These are phyloP conservation scores for Aureobasidium sp. DNA, from an alignment of 2,329 filamentous ascomycete genomes.

Conservation along the genomic window DNA sequence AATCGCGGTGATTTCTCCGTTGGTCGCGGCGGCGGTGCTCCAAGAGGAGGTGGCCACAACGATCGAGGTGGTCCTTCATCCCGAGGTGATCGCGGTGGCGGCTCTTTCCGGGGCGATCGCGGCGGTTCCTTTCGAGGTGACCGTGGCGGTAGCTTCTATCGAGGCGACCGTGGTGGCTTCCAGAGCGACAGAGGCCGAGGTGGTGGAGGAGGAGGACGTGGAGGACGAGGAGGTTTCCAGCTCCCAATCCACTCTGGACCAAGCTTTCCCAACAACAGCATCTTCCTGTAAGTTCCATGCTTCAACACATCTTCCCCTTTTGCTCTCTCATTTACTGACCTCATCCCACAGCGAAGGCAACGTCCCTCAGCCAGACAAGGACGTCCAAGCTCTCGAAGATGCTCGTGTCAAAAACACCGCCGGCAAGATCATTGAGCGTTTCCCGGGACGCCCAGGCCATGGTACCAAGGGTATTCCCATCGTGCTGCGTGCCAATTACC, in stretches of 20 bases:
- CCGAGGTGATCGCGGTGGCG: constrained; percentile 12
- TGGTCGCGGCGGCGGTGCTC: constrained; percentile 12
- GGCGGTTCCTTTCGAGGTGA: constrained; percentile 18
- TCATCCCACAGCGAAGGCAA: not conserved
- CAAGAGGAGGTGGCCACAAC: not conserved
- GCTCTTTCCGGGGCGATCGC: constrained; percentile 18
- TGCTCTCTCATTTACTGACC: not conserved
- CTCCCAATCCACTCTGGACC: not conserved
- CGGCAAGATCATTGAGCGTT: constrained; percentile 24
- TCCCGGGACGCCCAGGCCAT: constrained; percentile 29
- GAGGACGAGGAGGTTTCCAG: constrained; percentile 14
- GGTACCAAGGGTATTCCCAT: constrained; percentile 32
- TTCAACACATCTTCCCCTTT: not conserved
- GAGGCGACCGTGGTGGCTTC: constrained; percentile 19
- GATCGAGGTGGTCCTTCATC: constrained; percentile 19
- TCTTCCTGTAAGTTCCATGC: constrained; percentile 20
- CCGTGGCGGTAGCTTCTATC: constrained; percentile 19
- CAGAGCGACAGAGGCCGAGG: constrained; percentile 23
- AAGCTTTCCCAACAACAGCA: constrained; percentile 13
- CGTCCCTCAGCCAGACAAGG: constrained; percentile 19
- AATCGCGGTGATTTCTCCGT: constrained; percentile 14
- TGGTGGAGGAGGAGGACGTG: constrained; percentile 16
- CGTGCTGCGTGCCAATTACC: constrained; percentile 37
- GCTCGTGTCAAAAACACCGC: constrained; percentile 19
- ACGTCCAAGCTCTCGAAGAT: constrained; percentile 22